A percentile compares a stretch with the other conserved stretches of the same genome.
Conservation (phyloP, 441 rosid genomes). For the Gossypium davidsonii region DNA sequence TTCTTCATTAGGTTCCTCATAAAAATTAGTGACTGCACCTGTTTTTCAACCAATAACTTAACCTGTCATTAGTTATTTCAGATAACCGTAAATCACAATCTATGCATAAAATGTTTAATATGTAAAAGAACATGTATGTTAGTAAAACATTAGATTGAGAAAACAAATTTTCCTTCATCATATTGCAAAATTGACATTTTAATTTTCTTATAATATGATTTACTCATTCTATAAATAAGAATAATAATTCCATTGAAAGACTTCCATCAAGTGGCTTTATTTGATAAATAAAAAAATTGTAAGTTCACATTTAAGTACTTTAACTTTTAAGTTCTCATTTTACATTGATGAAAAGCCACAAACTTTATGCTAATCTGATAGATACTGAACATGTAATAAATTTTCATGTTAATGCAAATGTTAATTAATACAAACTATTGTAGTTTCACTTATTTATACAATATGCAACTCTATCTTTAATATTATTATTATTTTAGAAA, state of each 20-base stretch:
- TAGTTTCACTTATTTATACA: background rate
- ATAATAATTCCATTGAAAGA: background rate
- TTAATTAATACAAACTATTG: background rate
- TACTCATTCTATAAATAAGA: background rate
- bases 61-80: background rate
- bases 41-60: slow-evolving; percentile 16
- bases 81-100: background rate
- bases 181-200: background rate
- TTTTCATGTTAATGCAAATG: background rate
- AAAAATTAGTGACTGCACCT: slow-evolving; percentile 31
- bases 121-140: background rate
- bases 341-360: background rate
- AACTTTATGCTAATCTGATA: background rate
- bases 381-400: background rate
- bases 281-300: background rate
- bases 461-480: background rate
- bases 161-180: background rate
- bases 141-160: background rate
- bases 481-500: background rate
- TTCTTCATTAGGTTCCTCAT: slow-evolving; percentile 42
- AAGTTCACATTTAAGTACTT: background rate
- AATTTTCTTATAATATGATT: background rate
- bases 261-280: background rate
- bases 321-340: background rate
- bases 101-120: background rate